Conservation (phyloP, 495 filamentous ascomycete genomes). For the Aspergillus steynii region DNA sequence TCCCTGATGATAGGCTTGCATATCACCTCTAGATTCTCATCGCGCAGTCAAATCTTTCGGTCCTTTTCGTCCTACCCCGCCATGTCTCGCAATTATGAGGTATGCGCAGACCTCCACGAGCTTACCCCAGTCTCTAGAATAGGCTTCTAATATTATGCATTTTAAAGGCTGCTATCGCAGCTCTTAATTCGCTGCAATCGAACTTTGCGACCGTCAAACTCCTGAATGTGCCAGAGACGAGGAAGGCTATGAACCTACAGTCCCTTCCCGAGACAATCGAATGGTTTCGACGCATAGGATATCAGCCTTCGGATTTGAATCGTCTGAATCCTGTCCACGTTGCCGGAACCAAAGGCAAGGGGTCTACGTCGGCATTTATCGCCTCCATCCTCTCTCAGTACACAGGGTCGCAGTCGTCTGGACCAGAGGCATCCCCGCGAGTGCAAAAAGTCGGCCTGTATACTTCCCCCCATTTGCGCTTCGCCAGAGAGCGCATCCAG, state of each 20-base stretch:
- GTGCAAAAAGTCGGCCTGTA: slow-evolving; percentile 74
- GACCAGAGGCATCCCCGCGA: slow-evolving; percentile 24
- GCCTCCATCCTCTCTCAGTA: slow-evolving; percentile 63
- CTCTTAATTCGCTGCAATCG: slow-evolving; percentile 87
- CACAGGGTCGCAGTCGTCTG: slow-evolving; percentile 35
- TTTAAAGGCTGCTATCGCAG: slow-evolving; percentile 68
- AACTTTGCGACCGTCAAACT: slow-evolving; percentile 78
- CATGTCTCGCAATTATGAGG: slow-evolving; percentile 49
- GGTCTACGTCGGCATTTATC: slow-evolving; percentile 54
- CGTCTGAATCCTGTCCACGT: slow-evolving; percentile 78
- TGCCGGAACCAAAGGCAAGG: slow-evolving; percentile 93
- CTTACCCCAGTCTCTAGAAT: background rate
- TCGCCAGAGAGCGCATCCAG: slow-evolving; percentile 84
- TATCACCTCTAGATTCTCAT: slow-evolving; percentile 30
- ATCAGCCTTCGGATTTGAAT: slow-evolving; percentile 77
- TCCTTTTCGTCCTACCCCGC: slow-evolving; percentile 18
- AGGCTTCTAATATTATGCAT: slow-evolving; percentile 3
- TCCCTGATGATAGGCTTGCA: slow-evolving; percentile 25
- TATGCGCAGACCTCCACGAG: slow-evolving; percentile 17
- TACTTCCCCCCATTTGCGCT: slow-evolving; percentile 85
- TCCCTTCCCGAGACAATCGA: slow-evolving; percentile 75
- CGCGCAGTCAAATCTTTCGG: slow-evolving; percentile 10
- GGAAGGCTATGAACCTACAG: slow-evolving; percentile 63
- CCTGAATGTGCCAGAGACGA: slow-evolving; percentile 60
- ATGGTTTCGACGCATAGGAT: slow-evolving; percentile 76